Conservation (phyloP, 2,329 filamentous ascomycete species). For the Xylariaceae sp. region DNA sequence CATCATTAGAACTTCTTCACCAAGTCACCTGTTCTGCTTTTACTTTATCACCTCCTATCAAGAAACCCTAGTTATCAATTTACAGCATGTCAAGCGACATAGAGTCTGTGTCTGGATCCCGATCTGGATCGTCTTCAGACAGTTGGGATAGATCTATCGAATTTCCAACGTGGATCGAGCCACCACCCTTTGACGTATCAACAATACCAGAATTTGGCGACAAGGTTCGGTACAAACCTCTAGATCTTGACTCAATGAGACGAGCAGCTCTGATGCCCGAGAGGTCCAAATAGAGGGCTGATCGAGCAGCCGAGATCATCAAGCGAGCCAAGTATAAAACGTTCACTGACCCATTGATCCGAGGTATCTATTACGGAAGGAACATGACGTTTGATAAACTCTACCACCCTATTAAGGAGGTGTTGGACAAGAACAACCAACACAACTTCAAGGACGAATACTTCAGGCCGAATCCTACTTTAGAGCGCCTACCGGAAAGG, state of each 20-base stretch:
- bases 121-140: too few species aligned
- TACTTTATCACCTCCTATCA: too few species aligned
- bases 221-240: neutral
- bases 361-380: too few species aligned
- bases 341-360: neutral
- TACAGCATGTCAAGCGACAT: too few species aligned
- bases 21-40: too few species aligned
- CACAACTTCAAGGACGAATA: neutral
- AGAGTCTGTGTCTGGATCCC: too few species aligned
- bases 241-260: neutral
- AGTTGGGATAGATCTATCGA: too few species aligned
- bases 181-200: neutral
- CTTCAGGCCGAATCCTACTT: neutral
- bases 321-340: neutral
- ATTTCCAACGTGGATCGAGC: neutral
- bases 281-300: neutral
- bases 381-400: too few species aligned
- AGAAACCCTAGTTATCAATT: too few species aligned
- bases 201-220: neutral
- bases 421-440: neutral
- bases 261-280: neutral
- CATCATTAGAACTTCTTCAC: too few species aligned
- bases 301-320: neutral
- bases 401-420: neutral
- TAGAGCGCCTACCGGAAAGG: neutral